phyloP scores from a whole-genome alignment of 73 alveolate genomes.

The Tetrahymena elliotti region DNA sequence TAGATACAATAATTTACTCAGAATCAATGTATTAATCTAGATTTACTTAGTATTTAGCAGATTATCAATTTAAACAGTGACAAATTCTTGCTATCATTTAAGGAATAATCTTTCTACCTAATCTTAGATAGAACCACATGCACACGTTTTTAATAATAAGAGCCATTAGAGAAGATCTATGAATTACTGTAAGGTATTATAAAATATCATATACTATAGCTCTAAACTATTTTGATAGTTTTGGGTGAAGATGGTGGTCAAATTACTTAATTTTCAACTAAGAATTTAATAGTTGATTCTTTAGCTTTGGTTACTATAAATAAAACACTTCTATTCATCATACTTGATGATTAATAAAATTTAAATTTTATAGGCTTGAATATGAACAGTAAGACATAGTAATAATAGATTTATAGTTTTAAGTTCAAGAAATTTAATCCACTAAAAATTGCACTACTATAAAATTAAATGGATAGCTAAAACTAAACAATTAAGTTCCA shows the following conservation, averaged over 20 bases:
- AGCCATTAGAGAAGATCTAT: background rate
- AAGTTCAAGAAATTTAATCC: background rate
- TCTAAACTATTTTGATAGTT: background rate
- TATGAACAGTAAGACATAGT: background rate
- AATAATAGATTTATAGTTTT: too few relatives aligned
- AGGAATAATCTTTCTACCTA: background rate
- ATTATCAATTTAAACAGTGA: too few relatives aligned
- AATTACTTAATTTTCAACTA: background rate
- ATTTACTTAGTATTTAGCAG: too few relatives aligned
- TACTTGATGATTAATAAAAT: background rate
- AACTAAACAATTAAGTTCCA: background rate
- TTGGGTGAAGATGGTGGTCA: background rate
- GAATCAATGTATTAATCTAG: background rate
- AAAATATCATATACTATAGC: background rate
- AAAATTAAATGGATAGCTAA: too few relatives aligned
- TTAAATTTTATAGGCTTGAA: background rate
- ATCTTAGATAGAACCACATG: background rate
- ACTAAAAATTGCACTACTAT: too few relatives aligned
- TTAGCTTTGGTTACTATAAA: background rate
- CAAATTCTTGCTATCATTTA: background rate
- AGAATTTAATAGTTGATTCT: background rate
- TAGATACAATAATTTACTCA: background rate
- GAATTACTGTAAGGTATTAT: background rate
- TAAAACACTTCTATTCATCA: background rate
- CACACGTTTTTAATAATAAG: background rate